Percentiles rank a stretch among this genome's conserved stretches.
Evolutionary conservation across 164 flowering plant genomes (phyloP).

Genomic region (Houttuynia cordata): DNA sequence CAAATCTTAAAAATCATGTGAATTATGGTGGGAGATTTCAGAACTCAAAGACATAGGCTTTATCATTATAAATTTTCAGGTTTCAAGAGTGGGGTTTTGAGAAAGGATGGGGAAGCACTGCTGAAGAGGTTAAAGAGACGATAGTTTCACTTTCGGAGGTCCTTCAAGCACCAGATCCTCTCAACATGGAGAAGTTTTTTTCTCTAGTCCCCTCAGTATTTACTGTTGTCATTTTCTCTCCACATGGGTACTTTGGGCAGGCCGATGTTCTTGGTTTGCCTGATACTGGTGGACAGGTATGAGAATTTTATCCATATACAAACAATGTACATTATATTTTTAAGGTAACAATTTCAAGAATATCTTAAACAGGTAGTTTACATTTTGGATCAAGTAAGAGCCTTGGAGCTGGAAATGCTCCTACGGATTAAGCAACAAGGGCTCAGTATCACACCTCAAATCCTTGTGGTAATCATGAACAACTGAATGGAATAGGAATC

Average conservation of each 20-base stretch:
- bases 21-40: background rate
- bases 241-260: conserved; percentile 95
- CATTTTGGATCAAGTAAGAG: conserved; percentile 92
- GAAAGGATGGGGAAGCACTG: conserved; percentile 91
- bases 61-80: conserved; percentile 19
- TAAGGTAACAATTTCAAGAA: background rate
- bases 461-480: conserved; percentile 53
- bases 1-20: background rate
- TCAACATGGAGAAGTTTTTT: conserved; percentile 48
- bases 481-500: background rate
- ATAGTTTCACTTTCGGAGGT: conserved; percentile 55
- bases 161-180: conserved; percentile 78
- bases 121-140: conserved; percentile 63
- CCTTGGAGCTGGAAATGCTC: conserved; percentile 79
- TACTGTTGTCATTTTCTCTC: conserved; percentile 76
- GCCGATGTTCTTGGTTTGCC: conserved; percentile 90
- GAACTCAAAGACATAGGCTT: background rate
- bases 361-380: conserved; percentile 59
- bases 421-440: conserved; percentile 78
- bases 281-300: conserved; percentile 98
- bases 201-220: conserved; percentile 62
- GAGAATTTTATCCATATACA: background rate
- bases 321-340: too few species aligned
- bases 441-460: conserved; percentile 63
- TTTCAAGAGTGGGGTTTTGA: conserved; percentile 79